Percentiles rank a stretch among this genome's conserved stretches.
These are phyloP conservation scores for Fusarium hostae DNA, from an alignment of 2,329 filamentous ascomycete genomes.

Conservation along the genomic window DNA sequence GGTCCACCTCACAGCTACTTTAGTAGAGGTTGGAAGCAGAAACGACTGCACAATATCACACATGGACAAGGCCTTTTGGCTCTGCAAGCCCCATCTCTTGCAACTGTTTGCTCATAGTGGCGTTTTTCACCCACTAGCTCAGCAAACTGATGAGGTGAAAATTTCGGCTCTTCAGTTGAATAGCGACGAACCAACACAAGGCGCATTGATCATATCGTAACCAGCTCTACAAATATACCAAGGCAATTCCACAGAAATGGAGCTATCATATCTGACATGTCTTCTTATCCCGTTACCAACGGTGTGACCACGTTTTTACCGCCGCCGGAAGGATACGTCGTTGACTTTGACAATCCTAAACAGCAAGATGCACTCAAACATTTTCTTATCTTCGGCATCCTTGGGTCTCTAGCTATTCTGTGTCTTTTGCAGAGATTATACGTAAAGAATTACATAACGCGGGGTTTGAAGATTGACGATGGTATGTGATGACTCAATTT, in stretches of 20 bases:
- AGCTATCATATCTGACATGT: neutral
- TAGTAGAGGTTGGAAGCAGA: no score
- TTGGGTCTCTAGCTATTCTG: constrained; percentile 28
- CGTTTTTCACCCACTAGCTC: neutral
- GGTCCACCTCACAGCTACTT: neutral
- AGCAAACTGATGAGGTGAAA: neutral
- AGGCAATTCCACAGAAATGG: no score
- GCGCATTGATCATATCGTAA: neutral
- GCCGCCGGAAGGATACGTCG: constrained; percentile 45
- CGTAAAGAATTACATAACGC: constrained; percentile 41
- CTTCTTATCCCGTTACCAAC: constrained; percentile 30
- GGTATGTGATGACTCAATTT: neutral
- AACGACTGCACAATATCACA: accelerated
- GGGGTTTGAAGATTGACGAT: constrained; percentile 29
- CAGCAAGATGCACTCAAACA: constrained; percentile 35
- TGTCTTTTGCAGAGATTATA: constrained; percentile 45
- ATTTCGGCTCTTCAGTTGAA: neutral
- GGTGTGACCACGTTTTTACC: constrained; percentile 39
- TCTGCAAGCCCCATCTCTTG: accelerated
- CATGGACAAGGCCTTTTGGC: neutral
- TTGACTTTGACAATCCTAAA: constrained; percentile 47
- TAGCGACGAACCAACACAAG: neutral
- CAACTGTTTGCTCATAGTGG: neutral
- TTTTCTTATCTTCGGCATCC: constrained; percentile 42
- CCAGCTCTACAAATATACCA: neutral